These are phyloP conservation scores for Naganishia sp. DNA, from an alignment of 1,284 basidiomycete species.

Conservation along the genomic window DNA sequence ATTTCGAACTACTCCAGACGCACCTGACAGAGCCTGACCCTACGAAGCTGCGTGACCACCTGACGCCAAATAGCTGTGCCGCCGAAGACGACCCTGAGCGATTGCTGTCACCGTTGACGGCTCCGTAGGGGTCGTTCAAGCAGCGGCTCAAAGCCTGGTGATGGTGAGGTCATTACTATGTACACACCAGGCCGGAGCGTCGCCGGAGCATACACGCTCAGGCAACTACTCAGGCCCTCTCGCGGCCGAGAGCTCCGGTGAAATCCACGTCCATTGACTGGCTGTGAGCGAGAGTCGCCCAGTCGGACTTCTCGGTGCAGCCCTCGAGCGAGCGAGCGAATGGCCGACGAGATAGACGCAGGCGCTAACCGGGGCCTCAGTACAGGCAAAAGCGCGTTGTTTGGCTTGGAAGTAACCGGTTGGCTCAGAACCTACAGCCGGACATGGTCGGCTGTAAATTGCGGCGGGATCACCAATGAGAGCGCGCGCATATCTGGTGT, in stretches of 20 bases:
- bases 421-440: constrained; percentile 7
- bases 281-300: constrained; percentile 15
- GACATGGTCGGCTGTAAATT: constrained; percentile 29
- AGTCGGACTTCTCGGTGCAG: constrained; percentile 18
- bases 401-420: constrained; percentile 20
- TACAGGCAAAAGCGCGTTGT: constrained; percentile 1
- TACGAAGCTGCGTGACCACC: too few relatives aligned
- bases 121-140: too few relatives aligned
- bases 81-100: too few relatives aligned
- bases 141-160: too few relatives aligned
- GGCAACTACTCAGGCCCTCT: background rate
- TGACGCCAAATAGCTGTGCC: too few relatives aligned
- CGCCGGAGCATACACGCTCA: too few relatives aligned
- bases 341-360: constrained; percentile 15
- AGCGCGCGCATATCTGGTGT: constrained; percentile 16
- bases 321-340: background rate
- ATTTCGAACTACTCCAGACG: too few relatives aligned
- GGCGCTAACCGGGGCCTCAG: constrained; percentile 14
- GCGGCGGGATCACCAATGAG: constrained; percentile 24
- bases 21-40: too few relatives aligned
- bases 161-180: too few relatives aligned
- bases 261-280: constrained; percentile 6
- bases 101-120: too few relatives aligned
- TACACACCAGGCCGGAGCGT: too few relatives aligned
- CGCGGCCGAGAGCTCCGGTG: constrained; percentile 24